Evolutionary conservation across 78 protist species (phyloP), one percentile per base, ranked within the genome.

Genomic region (Dictyostelium brefeldianum): DNA sequence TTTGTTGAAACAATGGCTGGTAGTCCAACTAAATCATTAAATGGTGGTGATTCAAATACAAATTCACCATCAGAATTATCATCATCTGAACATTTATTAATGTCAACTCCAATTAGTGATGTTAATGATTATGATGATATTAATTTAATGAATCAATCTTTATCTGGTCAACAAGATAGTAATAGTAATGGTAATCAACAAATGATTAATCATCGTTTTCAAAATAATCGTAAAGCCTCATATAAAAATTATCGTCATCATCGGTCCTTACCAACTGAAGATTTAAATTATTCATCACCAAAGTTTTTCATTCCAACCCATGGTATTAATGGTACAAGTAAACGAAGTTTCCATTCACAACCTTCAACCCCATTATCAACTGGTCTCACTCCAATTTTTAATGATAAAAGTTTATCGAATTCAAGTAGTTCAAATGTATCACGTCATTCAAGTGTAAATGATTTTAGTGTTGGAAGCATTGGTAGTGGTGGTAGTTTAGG

Each of bases 1-100:
- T 50, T 77, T 50, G 31, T 77, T 18, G 81, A 77, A 9, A 17
- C 57, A 27, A 31, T 71, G 54, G 79, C 79, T 71, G 57, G 79
- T n/a, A 43, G 50, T 18, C 79, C 79, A 41, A 5, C 2, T 27
- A 43, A 43, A 67, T 31, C 75, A 27, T 29, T 36, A 15, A 67
- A 31, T 4, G 70, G 31, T 5, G 47, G 22, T 31, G 47, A 17
- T 14, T 41, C 29, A 14, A 25, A 29, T 9, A 22, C 41, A 41
- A 43, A 48, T 27, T 67, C 75, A 5, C 75, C 75, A 29, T 67
- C 75, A 0, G 79, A 71, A 43, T 9, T 71, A 9, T 43, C 50
- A 43, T 71, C 79, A n/a, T 71, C 54, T 2, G 54, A 71, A 46
- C 50, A 71, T 20, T 54, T 41, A 20, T n/a, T 71, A 31, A 67